Percentiles rank a stretch among this genome's conserved stretches.
phyloP scores from a whole-genome alignment of 257 asterid species.

The Solanum clarkiae region DNA sequence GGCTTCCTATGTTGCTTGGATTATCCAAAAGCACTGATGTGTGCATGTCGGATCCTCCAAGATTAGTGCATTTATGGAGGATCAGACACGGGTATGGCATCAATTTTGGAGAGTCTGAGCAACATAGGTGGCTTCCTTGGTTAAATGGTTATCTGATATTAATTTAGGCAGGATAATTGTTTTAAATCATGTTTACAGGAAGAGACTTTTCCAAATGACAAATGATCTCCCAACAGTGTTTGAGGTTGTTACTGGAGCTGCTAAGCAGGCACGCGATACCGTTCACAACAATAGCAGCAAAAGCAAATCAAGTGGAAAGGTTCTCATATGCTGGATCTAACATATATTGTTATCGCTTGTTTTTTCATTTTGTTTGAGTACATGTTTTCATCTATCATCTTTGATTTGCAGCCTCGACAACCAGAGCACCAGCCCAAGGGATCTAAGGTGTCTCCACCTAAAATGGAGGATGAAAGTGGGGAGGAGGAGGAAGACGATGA shows the following conservation, averaged over 20 bases:
- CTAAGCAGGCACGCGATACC: conserved; percentile 23
- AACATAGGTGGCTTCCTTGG: background rate
- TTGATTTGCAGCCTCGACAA: conserved; percentile 17
- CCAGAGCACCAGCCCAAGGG: conserved; percentile 22
- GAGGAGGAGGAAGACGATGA: conserved; percentile 30
- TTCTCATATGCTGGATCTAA: background rate
- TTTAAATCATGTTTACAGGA: conserved; percentile 21
- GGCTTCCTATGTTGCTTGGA: background rate
- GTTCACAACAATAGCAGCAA: conserved; percentile 34
- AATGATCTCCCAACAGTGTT: conserved; percentile 42
- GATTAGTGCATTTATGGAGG: background rate
- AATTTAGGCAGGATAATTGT: background rate
- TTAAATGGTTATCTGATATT: background rate
- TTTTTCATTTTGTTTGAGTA: background rate
- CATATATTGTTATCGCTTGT: background rate
- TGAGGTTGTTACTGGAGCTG: conserved; percentile 42
- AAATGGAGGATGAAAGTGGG: conserved; percentile 34
- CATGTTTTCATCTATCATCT: background rate
- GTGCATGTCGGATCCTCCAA: background rate
- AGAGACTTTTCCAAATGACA: conserved; percentile 50
- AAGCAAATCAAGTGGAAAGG: conserved; percentile 25
- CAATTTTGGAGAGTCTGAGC: background rate
- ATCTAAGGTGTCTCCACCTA: conserved; percentile 16
- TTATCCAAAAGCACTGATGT: background rate
- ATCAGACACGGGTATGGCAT: background rate